Evolutionary conservation across 371 early-diverging fungal genomes (phyloP).

Genomic region (Mucor saturninus): DNA sequence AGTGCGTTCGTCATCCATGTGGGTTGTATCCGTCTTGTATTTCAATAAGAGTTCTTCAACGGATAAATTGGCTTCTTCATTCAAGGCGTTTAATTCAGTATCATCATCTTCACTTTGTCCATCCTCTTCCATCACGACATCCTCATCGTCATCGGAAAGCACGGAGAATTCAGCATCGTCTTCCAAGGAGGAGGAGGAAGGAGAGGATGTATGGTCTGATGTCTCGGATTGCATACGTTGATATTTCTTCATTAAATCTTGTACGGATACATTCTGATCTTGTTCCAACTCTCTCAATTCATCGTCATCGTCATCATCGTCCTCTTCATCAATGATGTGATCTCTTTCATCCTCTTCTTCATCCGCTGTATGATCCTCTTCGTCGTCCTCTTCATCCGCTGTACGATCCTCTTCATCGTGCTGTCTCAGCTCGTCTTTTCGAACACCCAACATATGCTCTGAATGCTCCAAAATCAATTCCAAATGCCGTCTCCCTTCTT

Average conservation of each 20-base stretch:
- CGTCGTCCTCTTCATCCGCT: conserved; percentile 3
- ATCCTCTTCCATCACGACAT: conserved; percentile 42
- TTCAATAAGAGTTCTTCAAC: conserved; percentile 61
- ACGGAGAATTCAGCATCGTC: conserved; percentile 21
- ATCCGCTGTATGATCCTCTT: conserved; percentile 29
- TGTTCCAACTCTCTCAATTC: conserved; percentile 37
- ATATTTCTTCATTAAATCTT: conserved; percentile 59
- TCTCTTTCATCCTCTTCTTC: conserved; percentile 35
- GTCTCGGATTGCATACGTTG: conserved; percentile 15
- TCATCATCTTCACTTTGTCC: conserved; percentile 57
- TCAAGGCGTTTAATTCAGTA: conserved; percentile 54
- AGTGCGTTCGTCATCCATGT: neutral
- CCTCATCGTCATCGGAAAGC: conserved; percentile 21
- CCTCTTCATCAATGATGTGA: conserved; percentile 40
- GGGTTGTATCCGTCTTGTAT: conserved; percentile 36
- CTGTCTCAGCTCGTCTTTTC: conserved; percentile 54
- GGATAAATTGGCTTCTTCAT: conserved; percentile 58
- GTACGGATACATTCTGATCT: conserved; percentile 59
- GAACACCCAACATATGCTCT: conserved; percentile 72
- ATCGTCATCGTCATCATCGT: conserved; percentile 36
- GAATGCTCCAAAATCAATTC: conserved; percentile 75
- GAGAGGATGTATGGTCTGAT: neutral
- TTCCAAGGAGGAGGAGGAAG: neutral
- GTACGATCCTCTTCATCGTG: conserved; percentile 28
- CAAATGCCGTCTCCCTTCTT: conserved; percentile 66